A percentile compares a stretch with the other conserved stretches of the same genome.
phyloP scores from a whole-genome alignment of 1,284 basidiomycete species.

The Trichosporon faecale region DNA sequence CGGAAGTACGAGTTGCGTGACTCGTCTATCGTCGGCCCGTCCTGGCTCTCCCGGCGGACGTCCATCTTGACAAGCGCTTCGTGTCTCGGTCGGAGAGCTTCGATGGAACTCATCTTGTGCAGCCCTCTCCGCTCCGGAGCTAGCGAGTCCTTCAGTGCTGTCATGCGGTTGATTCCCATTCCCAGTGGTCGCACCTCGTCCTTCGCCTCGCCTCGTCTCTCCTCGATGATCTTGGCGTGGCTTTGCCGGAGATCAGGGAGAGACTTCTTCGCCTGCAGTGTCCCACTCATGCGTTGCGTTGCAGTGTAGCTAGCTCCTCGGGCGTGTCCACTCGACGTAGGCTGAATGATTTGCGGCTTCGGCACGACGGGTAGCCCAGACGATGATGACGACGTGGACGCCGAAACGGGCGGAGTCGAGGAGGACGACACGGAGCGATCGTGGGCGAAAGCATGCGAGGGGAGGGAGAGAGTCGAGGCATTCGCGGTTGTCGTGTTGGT shows the following conservation, averaged over 20 bases:
- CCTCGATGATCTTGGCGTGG: conserved; percentile 55
- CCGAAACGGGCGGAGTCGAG: conserved; percentile 30
- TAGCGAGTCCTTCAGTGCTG: not conserved
- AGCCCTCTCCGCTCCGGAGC: conserved; percentile 15
- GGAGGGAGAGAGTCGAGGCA: conserved; percentile 22
- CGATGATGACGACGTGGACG: conserved; percentile 39
- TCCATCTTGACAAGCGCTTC: conserved; percentile 3
- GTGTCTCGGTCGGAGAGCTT: conserved; percentile 12
- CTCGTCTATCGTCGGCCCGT: conserved; percentile 57
- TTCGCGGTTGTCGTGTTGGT: not conserved
- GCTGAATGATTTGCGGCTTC: conserved; percentile 20
- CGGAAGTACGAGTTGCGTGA: conserved; percentile 93
- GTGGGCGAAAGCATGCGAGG: conserved; percentile 17
- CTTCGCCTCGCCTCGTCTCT: conserved; percentile 35
- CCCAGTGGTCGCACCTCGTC: conserved; percentile 35
- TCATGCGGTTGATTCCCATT: conserved; percentile 29
- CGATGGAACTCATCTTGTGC: conserved; percentile 31
- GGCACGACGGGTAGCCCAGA: conserved; percentile 24
- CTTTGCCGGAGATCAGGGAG: conserved; percentile 75
- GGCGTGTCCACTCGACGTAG: conserved; percentile 30
- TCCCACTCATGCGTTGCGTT: conserved; percentile 45
- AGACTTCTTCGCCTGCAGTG: conserved; percentile 70
- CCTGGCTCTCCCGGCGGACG: conserved; percentile 23
- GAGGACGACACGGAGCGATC: conserved; percentile 23
- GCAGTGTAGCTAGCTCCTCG: conserved; percentile 48